Base-by-base conservation (phyloP, 257 asterid genomes). In the Ehretia macrophylla region DNA sequence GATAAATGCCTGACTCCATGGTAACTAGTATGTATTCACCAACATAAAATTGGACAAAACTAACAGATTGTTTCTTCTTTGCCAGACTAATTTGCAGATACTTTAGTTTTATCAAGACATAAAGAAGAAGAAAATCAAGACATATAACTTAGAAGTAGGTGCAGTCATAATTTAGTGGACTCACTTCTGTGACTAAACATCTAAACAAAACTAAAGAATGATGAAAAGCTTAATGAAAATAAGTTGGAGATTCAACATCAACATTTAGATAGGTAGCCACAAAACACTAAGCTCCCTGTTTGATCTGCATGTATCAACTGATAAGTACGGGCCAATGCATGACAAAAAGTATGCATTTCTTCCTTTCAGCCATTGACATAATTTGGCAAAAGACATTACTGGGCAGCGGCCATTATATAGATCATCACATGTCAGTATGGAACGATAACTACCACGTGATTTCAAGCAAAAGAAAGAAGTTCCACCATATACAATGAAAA, bases 401-500 rank as follows among this genome's bases (percentile, higher is more conserved):
- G n/a, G 20, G 22, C 16, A 32, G 16, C 51, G 18, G 6, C 54
- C 14, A 16, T 18, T 27, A 27, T 27, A 27, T 27, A 27, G 19
- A 47, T 47, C 52, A 47, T 17, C 21, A n/a, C 8, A 47, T 0
- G 13, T 47, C 18, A 16, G 4, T 27, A 27, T 27, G 35, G 35
- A 6, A 27, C 6, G 35, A 27, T 27, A 27, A 27, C 11, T 16
- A 52, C 10, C 11, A 21, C 45, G 19, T 55, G 19, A 53, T 42
- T 44, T 22, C 17, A 65, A 59, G 32, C 21, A 17, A 57, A 23
- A 11, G 16, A 27, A 27, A 27, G 58, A 58, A 52, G 39, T 32
- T 51, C 35, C 50, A 23, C 35, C 14, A 10, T 13, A 51, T 16
- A 35, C 10, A 42, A 1, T 27, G n/a, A 46, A 50, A 63, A 58